phyloP scores from a whole-genome alignment of 805 yeast species.

The Myxozyma geophila region DNA sequence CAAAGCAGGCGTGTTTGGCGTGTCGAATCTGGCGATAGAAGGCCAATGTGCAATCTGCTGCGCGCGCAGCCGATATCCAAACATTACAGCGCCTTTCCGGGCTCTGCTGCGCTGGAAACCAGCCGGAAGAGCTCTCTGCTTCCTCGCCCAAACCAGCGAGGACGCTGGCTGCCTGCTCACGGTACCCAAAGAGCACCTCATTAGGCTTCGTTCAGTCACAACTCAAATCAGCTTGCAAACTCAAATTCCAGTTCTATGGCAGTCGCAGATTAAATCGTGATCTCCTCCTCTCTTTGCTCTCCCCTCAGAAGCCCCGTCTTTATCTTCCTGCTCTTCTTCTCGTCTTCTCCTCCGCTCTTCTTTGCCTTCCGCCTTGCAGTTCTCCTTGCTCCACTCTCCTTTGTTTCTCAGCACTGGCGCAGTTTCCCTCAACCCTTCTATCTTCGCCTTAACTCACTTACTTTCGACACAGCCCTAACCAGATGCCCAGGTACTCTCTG shows the following conservation, averaged over 20 bases:
- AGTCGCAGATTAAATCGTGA: too few species aligned
- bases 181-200: background rate
- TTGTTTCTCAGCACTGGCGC: background rate
- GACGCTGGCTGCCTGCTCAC: too few species aligned
- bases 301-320: background rate
- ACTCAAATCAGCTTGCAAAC: background rate
- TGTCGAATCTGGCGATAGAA: too few species aligned
- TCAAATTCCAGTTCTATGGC: background rate
- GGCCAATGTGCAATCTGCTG: too few species aligned
- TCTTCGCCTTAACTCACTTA: background rate
- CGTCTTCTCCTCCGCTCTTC: too few species aligned
- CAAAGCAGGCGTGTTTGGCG: too few species aligned
- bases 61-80: too few species aligned
- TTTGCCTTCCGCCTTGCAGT: background rate
- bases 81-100: too few species aligned
- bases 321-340: background rate
- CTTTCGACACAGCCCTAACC: conserved; percentile 5
- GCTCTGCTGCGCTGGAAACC: too few species aligned
- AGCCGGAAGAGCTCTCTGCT: too few species aligned
- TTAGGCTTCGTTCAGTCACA: background rate
- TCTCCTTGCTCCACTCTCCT: background rate
- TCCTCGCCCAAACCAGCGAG: too few species aligned
- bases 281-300: background rate
- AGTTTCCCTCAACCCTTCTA: background rate
- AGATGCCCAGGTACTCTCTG: background rate